Evolutionary conservation across 345 rosid genomes (phyloP), one percentile per base, ranked within the genome.

Genomic region (Abelmoschus esculentus): DNA sequence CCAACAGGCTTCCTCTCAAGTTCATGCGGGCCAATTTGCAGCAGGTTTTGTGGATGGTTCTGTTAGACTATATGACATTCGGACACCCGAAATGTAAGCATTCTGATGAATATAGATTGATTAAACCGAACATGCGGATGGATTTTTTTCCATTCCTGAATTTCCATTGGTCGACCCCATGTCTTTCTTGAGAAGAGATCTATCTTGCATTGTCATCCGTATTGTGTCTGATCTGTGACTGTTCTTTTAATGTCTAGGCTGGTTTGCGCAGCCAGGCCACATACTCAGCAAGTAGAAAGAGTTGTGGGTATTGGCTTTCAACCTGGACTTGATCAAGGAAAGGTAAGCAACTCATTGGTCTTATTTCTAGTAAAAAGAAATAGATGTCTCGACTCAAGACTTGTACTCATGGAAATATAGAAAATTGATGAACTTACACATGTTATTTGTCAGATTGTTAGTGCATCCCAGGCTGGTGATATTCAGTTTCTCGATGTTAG

Each of bases 381-480:
- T 6, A 18, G 5, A 15, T 29, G 17, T 28, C 3, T 4, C 38
- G 17, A 54, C 47, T 56, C 5, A 13, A 31, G 17, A 22, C 26
- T 22, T 22, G n/a, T 40, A 13, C 4, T 70, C 11, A 7, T 6
- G 34, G 54, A 26, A 28, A 42, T 14, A 28, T 17, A 26, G 38
- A 22, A 40, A 29, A 67, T 58, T 44, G 17, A 40, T 44, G 17
- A 26, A 26, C 34, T 18, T 54, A 7, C 32, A 7, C 26, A 55
- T 71, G 11, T 57, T 18, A 52, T 70, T 5, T 44, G 67, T 66
- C 91, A 96, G 26, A 22, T 22, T 22, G 26, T 22, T 22, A 95
- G 99, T 78, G 99, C 99, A 73, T 86, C 96, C 55, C 98, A 87
- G 80, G 97, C 97, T 1, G 99, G 99, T 69, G 98, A 95, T 70